These are phyloP conservation scores for Myrmaecium sp. DNA, from an alignment of 2,329 filamentous ascomycete species.

Conservation along the genomic window DNA sequence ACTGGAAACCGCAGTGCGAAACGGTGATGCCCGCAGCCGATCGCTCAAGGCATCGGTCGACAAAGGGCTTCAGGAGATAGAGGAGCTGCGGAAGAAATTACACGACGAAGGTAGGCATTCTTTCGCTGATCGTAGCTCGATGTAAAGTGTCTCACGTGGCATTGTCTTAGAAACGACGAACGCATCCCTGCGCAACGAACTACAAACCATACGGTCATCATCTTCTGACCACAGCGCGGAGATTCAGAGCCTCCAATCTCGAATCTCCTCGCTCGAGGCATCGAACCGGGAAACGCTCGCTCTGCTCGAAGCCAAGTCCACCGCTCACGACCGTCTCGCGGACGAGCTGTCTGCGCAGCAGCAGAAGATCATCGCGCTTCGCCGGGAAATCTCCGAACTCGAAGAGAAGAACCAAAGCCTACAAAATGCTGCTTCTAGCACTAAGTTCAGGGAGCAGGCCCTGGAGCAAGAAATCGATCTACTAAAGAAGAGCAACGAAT, in stretches of 20 bases:
- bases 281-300: conserved; percentile 84
- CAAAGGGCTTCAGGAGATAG: conserved; percentile 67
- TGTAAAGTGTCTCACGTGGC: conserved; percentile 8
- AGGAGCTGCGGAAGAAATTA: conserved; percentile 64
- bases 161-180: conserved; percentile 51
- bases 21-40: conserved; percentile 66
- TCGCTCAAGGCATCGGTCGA: conserved; percentile 67
- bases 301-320: conserved; percentile 77
- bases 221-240: conserved; percentile 57
- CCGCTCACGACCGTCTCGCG: conserved; percentile 68
- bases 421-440: conserved; percentile 60
- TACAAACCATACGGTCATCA: conserved; percentile 60
- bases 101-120: conserved; percentile 55
- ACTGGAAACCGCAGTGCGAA: conserved; percentile 75
- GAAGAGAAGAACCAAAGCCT: conserved; percentile 74
- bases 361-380: conserved; percentile 68
- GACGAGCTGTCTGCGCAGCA: conserved; percentile 80
- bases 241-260: conserved; percentile 59
- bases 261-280: conserved; percentile 72
- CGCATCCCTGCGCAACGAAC: conserved; percentile 61
- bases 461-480: conserved; percentile 82
- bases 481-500: conserved; percentile 79
- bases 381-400: conserved; percentile 62
- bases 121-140: background rate
- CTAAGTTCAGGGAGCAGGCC: conserved; percentile 80